A percentile compares a stretch with the other conserved stretches of the same genome.
phyloP scores from a whole-genome alignment of 495 filamentous ascomycete species.

The Chaetomium tenue region DNA sequence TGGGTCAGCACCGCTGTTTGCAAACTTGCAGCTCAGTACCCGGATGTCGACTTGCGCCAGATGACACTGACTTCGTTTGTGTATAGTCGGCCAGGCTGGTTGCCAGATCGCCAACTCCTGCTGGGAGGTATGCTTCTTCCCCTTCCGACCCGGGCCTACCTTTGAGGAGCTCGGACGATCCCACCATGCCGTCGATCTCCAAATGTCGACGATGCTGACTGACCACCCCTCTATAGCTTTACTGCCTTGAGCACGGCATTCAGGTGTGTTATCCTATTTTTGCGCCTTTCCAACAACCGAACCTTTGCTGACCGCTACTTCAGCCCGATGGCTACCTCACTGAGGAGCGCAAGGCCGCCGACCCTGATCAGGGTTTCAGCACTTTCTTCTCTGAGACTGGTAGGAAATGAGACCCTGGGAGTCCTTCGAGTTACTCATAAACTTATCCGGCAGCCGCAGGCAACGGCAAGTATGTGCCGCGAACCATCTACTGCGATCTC shows the following conservation, averaged over 20 bases:
- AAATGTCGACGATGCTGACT: conserved; percentile 28
- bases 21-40: conserved; percentile 5
- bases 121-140: conserved; percentile 82
- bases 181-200: not conserved
- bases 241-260: conserved; percentile 99
- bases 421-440: too few relatives aligned
- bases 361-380: conserved; percentile 97
- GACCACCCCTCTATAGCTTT: conserved; percentile 63
- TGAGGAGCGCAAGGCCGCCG: conserved; percentile 89
- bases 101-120: conserved; percentile 99
- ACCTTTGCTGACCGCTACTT: conserved; percentile 44
- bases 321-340: conserved; percentile 99
- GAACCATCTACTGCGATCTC: conserved; percentile 99
- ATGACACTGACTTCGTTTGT: conserved; percentile 41
- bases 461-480: conserved; percentile 97
- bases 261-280: conserved; percentile 67
- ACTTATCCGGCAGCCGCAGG: conserved; percentile 50
- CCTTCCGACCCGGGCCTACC: not conserved
- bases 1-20: not conserved
- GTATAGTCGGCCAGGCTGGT: conserved; percentile 96
- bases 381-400: conserved; percentile 99
- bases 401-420: conserved; percentile 46
- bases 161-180: not conserved
- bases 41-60: conserved; percentile 13
- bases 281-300: not conserved